Conservation (phyloP, 2,329 filamentous ascomycete genomes). For the Colletotrichum euphorbiae region DNA sequence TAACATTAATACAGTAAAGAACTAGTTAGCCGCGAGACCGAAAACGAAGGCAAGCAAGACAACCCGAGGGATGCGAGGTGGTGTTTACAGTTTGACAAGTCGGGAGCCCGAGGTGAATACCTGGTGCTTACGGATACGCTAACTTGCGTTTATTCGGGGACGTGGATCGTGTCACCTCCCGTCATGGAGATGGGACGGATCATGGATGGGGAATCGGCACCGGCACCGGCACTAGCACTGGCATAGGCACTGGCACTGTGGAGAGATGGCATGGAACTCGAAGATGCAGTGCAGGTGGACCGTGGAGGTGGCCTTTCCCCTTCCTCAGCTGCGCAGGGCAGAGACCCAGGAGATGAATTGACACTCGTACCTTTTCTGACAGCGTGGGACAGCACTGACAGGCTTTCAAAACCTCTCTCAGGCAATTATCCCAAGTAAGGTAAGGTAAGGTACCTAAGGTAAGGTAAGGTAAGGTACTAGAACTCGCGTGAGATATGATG, state of each 20-base stretch:
- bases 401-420: not conserved
- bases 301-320: not conserved
- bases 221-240: no score
- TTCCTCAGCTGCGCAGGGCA: no score
- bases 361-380: not conserved
- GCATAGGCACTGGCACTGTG: not conserved
- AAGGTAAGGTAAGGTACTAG: no score
- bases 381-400: not conserved
- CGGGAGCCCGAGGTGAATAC: not conserved
- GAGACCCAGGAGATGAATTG: no score
- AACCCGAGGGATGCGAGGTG: slow-evolving; percentile 20
- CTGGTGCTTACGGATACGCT: no score
- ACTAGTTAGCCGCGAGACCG: slow-evolving; percentile 11
- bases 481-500: no score
- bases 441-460: no score
- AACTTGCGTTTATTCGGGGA: slow-evolving; percentile 20
- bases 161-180: not conserved
- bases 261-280: not conserved
- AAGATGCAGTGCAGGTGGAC: no score
- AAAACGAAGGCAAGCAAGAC: slow-evolving; percentile 1
- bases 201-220: no score
- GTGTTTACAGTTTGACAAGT: not conserved
- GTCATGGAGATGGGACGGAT: not conserved
- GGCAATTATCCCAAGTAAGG: not conserved
- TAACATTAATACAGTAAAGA: not conserved